These are phyloP conservation scores for Ganoderma meredithae DNA, from an alignment of 1,284 basidiomycete species.

Conservation along the genomic window DNA sequence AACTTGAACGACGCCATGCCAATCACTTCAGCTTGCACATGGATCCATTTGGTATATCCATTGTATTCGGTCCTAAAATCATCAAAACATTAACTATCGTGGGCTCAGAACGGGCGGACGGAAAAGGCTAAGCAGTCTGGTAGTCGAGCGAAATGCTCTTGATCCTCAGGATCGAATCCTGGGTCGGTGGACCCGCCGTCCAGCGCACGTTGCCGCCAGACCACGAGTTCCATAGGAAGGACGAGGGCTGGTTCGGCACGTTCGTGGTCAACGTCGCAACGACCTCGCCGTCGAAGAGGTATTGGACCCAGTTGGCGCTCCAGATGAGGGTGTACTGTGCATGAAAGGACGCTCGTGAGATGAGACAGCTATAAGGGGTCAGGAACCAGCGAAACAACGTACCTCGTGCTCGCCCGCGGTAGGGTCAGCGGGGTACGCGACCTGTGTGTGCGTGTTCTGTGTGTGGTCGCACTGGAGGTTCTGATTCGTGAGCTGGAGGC, in stretches of 20 bases:
- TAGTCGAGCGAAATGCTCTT: constrained; percentile 11
- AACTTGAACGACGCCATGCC: too few species aligned
- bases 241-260: constrained; percentile 10
- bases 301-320: neutral
- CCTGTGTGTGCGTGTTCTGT: constrained; percentile 9
- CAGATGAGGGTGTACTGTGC: constrained; percentile 11
- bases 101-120: neutral
- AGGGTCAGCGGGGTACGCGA: constrained; percentile 7
- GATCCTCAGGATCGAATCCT: constrained; percentile 10
- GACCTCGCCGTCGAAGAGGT: constrained; percentile 10
- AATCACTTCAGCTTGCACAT: too few species aligned
- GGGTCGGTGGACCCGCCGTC: constrained; percentile 10
- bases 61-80: neutral
- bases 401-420: constrained; percentile 11
- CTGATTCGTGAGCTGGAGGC: constrained; percentile 12
- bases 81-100: neutral
- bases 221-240: constrained; percentile 17
- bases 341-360: too few species aligned
- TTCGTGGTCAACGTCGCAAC: constrained; percentile 5
- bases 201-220: constrained; percentile 13
- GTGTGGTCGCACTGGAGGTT: constrained; percentile 10
- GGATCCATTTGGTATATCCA: neutral
- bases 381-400: neutral
- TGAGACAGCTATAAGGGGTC: too few species aligned
- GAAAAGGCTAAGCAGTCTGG: neutral